phyloP scores from a whole-genome alignment of 2,329 filamentous ascomycete species.

The Celoporthe dispersa region DNA sequence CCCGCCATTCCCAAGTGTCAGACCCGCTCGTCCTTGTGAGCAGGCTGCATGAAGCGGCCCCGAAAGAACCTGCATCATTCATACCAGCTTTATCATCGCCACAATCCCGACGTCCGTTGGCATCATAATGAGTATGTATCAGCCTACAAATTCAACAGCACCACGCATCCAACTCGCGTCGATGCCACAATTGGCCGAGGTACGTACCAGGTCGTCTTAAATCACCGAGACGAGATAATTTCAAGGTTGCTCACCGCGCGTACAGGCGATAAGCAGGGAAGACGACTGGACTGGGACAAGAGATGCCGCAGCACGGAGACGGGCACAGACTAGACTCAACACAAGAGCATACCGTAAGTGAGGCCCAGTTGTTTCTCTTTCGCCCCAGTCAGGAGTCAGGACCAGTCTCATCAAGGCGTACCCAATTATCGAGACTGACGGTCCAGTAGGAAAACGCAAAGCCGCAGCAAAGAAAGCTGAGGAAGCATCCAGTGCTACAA shows the following conservation, averaged over 20 bases:
- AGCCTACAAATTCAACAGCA: constrained; percentile 28
- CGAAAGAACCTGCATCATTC: background rate
- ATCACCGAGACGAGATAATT: constrained; percentile 27
- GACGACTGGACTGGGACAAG: constrained; percentile 53
- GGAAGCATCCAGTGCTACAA: background rate
- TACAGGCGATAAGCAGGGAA: constrained; percentile 43
- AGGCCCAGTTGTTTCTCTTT: constrained; percentile 1
- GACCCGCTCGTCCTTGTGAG: background rate
- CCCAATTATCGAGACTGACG: background rate
- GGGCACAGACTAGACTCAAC: constrained; percentile 50
- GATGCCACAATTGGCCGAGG: constrained; percentile 46
- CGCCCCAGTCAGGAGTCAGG: background rate
- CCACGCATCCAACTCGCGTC: constrained; percentile 37
- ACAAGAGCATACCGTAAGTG: constrained; percentile 48
- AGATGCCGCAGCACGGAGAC: constrained; percentile 46
- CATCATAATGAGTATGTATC: constrained; percentile 33
- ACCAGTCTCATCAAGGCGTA: background rate
- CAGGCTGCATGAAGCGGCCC: background rate
- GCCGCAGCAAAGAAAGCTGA: background rate
- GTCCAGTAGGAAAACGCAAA: background rate
- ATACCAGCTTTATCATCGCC: background rate
- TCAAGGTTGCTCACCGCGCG: constrained; percentile 37
- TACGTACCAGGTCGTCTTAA: constrained; percentile 32
- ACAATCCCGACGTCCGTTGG: background rate
- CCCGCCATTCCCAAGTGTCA: background rate